Base-by-base conservation (phyloP, 208 protist genomes). In the Crithidia acanthocephali region DNA sequence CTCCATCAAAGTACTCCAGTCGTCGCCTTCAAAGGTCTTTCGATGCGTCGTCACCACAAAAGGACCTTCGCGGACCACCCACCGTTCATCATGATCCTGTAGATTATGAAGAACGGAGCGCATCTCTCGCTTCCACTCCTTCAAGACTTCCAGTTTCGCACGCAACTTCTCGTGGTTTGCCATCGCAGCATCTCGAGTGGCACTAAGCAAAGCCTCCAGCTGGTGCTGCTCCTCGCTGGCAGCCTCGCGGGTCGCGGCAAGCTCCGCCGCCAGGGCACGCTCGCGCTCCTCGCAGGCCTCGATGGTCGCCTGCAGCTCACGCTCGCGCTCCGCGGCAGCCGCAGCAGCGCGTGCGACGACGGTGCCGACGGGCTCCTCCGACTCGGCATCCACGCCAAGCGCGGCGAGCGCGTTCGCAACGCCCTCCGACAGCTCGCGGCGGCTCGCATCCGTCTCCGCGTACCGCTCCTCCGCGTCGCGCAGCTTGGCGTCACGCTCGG, bases 261-360 rank as follows among this genome's bases (percentile, higher is more conserved):
- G 13, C 51, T 48, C 32, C 30, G 48, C 63, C 52, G 37, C 30
- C 65, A 71, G 65, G 4, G 51, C 51, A 22, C 35, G 30, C 35
- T 68, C 63, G 22, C 48, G 61, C 61, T 52, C 30, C 4, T 44
- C 42, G 7, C 33, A 33, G 15, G 53, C 65, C 33, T 71, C 53
- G 48, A 58, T 40, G 20, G n/a, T n/a, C 47, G 42, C 28, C 47
- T 40, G 61, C 44, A 73, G 57, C 0, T 37, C 69, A 47, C 60
- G 69, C 60, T 67, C 69, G 51, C 71, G 61, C 62, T 70, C 71
- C 18, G 56, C 62, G 10, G 64, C 63, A 0, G 25, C 72, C 27
- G 55, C 62, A 8, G 71, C 55, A 20, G 71, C 71, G 7, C 61
- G 71, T 45, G 10, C 62, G 0, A 76, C 50, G 30, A 11, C 61